phyloP scores from a whole-genome alignment of 371 early-diverging fungal species.

The Agmasoma carcini region DNA sequence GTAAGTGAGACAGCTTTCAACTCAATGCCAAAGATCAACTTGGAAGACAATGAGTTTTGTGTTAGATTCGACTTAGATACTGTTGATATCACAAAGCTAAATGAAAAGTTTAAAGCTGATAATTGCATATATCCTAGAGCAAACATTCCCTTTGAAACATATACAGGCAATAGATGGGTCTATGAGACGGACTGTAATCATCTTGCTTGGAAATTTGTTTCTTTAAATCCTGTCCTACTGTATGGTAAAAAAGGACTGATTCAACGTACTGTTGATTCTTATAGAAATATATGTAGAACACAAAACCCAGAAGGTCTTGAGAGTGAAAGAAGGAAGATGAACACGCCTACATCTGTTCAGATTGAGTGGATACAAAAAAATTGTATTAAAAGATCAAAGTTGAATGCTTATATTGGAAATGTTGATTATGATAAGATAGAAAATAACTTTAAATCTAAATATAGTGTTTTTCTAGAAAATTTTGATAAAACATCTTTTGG shows the following conservation, averaged over 20 bases:
- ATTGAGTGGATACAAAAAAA: conserved; percentile 56
- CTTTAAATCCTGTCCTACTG: conserved; percentile 64
- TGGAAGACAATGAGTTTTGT: conserved; percentile 57
- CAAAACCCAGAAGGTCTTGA: conserved; percentile 64
- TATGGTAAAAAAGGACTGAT: conserved; percentile 71
- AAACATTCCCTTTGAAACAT: conserved; percentile 57
- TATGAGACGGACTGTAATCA: conserved; percentile 74
- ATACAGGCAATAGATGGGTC: conserved; percentile 71
- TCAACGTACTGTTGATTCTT: conserved; percentile 80
- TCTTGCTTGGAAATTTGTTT: conserved; percentile 72
- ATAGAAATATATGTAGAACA: conserved; percentile 66
- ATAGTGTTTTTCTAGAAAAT: conserved; percentile 58
- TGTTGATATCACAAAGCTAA: conserved; percentile 56
- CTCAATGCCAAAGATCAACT: conserved; percentile 46
- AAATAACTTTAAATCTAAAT: conserved; percentile 56
- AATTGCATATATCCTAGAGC: conserved; percentile 75
- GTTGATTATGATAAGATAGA: conserved; percentile 54
- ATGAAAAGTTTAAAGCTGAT: conserved; percentile 60
- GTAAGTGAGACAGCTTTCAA: conserved; percentile 48
- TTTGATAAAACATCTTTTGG: conserved; percentile 55
- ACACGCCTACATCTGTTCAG: conserved; percentile 49
- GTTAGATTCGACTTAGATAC: conserved; percentile 64
- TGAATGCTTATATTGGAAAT: conserved; percentile 57
- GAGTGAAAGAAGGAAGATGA: conserved; percentile 56
- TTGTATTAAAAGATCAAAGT: conserved; percentile 55